phyloP scores from a whole-genome alignment of 306 rosid genomes.

The Vigna angularis region DNA sequence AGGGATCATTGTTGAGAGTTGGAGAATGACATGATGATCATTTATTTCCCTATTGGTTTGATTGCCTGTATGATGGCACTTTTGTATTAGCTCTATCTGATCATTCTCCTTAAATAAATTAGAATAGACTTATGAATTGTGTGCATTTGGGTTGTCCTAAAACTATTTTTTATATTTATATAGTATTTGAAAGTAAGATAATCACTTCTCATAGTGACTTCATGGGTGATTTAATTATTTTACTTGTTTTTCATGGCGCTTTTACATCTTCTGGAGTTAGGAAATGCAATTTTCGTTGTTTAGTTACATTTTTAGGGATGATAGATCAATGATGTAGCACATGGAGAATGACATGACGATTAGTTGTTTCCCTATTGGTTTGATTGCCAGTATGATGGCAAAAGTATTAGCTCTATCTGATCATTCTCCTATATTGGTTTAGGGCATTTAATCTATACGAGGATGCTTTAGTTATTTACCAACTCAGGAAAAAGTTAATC shows the following conservation, averaged over 20 bases:
- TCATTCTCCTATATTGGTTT: not conserved
- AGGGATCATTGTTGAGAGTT: not conserved
- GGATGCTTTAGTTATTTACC: too few species aligned
- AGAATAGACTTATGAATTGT: too few species aligned
- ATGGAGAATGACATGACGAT: conserved; percentile 52
- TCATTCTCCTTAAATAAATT: not conserved
- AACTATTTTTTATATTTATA: too few species aligned
- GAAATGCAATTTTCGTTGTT: not conserved
- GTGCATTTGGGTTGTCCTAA: too few species aligned
- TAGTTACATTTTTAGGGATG: too few species aligned
- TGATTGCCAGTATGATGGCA: conserved; percentile 58
- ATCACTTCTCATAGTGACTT: too few species aligned
- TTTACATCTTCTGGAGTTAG: too few species aligned
- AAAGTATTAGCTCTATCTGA: conserved; percentile 60
- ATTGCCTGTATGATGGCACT: conserved; percentile 49
- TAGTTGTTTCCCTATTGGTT: conserved; percentile 55
- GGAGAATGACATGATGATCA: conserved; percentile 52
- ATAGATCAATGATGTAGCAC: not conserved
- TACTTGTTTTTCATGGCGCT: not conserved
- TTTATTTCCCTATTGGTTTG: conserved; percentile 46
- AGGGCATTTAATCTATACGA: too few species aligned
- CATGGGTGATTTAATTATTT: not conserved
- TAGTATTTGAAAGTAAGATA: too few species aligned
- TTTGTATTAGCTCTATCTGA: conserved; percentile 28
- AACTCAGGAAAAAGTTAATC: too few species aligned